Base-by-base conservation (phyloP, 108 stramenopile species). In the Cyclotella sp. region DNA sequence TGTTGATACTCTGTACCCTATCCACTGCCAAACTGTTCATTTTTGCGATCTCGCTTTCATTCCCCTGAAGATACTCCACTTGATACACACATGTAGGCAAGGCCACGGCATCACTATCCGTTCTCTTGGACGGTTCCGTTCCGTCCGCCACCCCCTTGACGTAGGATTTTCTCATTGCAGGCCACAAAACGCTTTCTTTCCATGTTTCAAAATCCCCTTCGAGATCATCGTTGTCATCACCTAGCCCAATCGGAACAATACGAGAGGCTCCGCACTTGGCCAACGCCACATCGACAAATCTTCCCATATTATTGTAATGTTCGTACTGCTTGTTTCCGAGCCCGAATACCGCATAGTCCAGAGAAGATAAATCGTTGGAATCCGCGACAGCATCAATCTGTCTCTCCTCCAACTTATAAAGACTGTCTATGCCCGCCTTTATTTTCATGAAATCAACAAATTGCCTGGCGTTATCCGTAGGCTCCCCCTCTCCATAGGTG, bases 401-500 rank as follows among this genome's bases (percentile, higher is more conserved):
- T 41, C 18, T 42, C 39, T 22, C 30, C 27, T 19, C 34, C 63
- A 30, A 72, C 24, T 84, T 70, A 60, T 76, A 84, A 22, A 77
- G 65, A 58, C 68, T 74, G 43, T 24, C 61, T 63, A 76, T 84
- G 0, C 77, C 77, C 22, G 78, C 52, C 53, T 87, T 81, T 0
- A 60, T 67, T 62, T 91, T 92, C 52, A 95, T 60, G 57, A 86
- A 86, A 49, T 84, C 72, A n/a, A 95, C 79, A 62, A 99, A 94
- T 42, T 77, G 81, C 15, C 53, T 72, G 2, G 99, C 92, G 84
- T 99, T 99, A 87, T 99, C 98, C n/a, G 98, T 97, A 19, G 98
- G 94, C 69, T 99, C 99, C 19, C 99, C 99, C 76, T 99, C 99
- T 12, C 99, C 99, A 73, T 99, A 99, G 1, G 99, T 99, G 26